These are phyloP conservation scores for Neopestalotiopsis sp. DNA, from an alignment of 2,329 filamentous ascomycete species.

Conservation along the genomic window DNA sequence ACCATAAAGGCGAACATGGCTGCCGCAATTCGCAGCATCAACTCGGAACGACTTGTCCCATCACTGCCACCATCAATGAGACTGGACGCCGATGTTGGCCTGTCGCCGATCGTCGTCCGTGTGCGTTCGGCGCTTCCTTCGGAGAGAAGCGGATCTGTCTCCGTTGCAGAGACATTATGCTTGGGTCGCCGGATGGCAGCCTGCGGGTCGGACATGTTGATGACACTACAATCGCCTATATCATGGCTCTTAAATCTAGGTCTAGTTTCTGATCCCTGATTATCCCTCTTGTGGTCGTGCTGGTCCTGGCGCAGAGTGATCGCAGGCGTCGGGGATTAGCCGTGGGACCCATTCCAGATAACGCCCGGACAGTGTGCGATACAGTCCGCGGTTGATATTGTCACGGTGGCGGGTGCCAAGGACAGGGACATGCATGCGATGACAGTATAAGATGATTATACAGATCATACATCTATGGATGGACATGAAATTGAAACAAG, in stretches of 20 bases:
- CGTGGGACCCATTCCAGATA: background rate
- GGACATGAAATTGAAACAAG: background rate
- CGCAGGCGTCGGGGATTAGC: background rate
- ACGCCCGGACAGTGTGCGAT: constrained; percentile 3
- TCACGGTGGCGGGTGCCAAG: background rate
- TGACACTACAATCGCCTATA: background rate
- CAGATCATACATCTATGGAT: too few relatives aligned
- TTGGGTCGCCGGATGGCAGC: background rate
- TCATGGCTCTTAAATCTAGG: background rate
- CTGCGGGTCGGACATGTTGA: background rate
- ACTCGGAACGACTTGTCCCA: too few relatives aligned
- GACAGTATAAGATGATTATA: background rate
- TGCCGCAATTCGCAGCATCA: background rate
- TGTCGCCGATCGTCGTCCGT: background rate
- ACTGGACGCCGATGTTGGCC: background rate
- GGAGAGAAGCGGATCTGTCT: background rate
- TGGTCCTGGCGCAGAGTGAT: background rate
- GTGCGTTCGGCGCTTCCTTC: background rate
- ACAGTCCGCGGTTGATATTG: background rate
- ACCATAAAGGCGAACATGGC: constrained; percentile 15
- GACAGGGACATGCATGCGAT: background rate
- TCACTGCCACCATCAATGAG: background rate
- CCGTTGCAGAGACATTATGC: background rate
- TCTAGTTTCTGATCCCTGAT: too few relatives aligned
- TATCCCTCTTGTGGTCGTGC: background rate